These are phyloP conservation scores for Cairneyella variabilis DNA, from an alignment of 495 filamentous ascomycete genomes.

Conservation along the genomic window DNA sequence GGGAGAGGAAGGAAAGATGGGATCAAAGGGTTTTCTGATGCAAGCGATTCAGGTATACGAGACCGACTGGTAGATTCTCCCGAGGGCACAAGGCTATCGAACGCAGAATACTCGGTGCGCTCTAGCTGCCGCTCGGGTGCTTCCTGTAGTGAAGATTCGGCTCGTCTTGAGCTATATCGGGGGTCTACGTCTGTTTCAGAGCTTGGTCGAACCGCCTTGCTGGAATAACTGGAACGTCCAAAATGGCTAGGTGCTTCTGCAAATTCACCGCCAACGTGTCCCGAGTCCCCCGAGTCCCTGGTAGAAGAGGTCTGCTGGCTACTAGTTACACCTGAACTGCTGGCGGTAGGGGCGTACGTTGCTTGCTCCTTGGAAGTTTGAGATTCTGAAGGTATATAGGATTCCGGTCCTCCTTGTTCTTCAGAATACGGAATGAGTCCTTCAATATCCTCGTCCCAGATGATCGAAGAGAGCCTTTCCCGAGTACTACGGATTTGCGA, in stretches of 20 bases:
- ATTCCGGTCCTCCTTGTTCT: not conserved
- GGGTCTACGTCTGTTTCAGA: no score
- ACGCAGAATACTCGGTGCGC: no score
- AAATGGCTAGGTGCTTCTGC: not conserved
- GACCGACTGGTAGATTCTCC: no score
- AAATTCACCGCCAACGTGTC: not conserved
- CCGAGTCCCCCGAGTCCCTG: not conserved
- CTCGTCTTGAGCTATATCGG: no score
- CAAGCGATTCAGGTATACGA: no score
- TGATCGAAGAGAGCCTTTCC: not conserved
- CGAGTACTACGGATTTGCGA: not conserved
- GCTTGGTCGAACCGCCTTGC: no score
- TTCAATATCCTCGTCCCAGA: conserved; percentile 15
- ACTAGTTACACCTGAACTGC: not conserved
- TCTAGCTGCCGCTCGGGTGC: no score
- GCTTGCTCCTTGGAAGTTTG: not conserved
- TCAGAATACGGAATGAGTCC: conserved; percentile 19
- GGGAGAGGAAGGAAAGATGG: no score
- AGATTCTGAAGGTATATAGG: not conserved
- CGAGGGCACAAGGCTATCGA: no score
- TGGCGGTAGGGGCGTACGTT: not conserved
- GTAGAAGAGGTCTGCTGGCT: not conserved
- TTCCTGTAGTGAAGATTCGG: no score
- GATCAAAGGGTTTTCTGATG: no score
- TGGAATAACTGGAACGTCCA: not conserved